Evolutionary conservation across 148 eudicot genomes (phyloP).

Genomic region (Chenopodium formosanum): DNA sequence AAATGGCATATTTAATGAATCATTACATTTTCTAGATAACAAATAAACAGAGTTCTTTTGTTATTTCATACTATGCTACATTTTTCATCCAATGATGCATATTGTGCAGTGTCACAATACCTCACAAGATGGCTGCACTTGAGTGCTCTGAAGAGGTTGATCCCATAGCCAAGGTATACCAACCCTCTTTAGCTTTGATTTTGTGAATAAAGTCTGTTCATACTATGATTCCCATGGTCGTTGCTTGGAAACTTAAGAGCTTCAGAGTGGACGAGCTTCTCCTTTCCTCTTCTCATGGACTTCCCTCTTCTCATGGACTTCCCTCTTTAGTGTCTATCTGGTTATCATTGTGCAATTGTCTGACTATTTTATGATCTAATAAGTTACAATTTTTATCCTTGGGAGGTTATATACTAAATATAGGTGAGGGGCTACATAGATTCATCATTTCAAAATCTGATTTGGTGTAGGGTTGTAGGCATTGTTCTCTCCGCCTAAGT

Average conservation of each 20-base stretch:
- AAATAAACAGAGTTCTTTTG: not conserved
- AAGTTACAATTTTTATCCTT: not conserved
- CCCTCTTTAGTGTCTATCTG: no score
- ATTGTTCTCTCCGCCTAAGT: no score
- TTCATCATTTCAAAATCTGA: no score
- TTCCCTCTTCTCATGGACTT: no score
- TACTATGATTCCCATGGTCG: not conserved
- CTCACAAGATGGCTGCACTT: conserved; percentile 46
- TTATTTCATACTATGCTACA: not conserved
- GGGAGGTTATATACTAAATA: not conserved
- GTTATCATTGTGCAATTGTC: not conserved
- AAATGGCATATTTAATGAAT: not conserved
- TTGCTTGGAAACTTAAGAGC: not conserved
- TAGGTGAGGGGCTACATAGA: not conserved
- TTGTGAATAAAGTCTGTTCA: not conserved
- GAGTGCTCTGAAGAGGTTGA: conserved; percentile 47
- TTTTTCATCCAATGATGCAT: not conserved
- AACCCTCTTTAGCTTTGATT: not conserved
- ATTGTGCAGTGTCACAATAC: conserved; percentile 41
- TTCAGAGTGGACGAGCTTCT: not conserved
- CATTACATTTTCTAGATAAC: not conserved
- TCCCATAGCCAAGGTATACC: conserved; percentile 40
- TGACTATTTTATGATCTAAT: not conserved
- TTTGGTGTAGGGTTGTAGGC: no score
- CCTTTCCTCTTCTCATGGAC: not conserved